Conservation (phyloP, 805 yeast genomes). For the Candida vartiovaarae region DNA sequence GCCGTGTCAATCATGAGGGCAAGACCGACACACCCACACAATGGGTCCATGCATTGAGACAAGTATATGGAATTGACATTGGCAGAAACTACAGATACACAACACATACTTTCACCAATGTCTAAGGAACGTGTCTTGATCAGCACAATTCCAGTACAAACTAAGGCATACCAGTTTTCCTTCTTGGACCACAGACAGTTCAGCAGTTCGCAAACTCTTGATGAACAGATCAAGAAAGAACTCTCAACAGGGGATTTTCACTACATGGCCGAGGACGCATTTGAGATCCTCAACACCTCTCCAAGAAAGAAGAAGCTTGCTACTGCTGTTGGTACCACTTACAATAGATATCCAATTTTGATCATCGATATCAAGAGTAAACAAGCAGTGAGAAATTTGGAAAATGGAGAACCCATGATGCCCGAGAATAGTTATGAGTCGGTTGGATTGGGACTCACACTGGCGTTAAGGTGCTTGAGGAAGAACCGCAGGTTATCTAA, state of each 20-base stretch:
- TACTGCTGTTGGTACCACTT: slow-evolving; percentile 28
- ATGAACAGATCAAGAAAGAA: slow-evolving; percentile 16
- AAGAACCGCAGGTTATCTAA: too few relatives aligned
- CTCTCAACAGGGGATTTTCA: slow-evolving; percentile 18
- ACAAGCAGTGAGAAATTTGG: neutral
- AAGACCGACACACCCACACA: neutral
- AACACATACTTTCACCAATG: slow-evolving; percentile 14
- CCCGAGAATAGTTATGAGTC: neutral
- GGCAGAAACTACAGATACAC: neutral
- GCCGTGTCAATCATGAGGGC: neutral
- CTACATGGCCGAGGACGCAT: neutral
- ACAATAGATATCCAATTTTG: slow-evolving; percentile 31
- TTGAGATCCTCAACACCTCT: slow-evolving; percentile 4
- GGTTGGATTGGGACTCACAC: neutral
- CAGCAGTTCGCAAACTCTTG: neutral
- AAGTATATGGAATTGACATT: slow-evolving; percentile 26
- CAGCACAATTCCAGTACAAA: slow-evolving; percentile 29
- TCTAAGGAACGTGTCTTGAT: slow-evolving; percentile 32
- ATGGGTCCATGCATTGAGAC: slow-evolving; percentile 14
- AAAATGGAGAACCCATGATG: neutral
- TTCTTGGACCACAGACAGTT: slow-evolving; percentile 32
- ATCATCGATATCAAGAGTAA: slow-evolving; percentile 24
- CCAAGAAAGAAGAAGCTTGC: slow-evolving; percentile 20
- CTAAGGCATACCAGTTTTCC: slow-evolving; percentile 36
- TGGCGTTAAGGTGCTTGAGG: neutral